Evolutionary conservation across 192 early-diverging fungal species (phyloP), one percentile per base, ranked within the genome.

Genomic region (Coemansia sp.): DNA sequence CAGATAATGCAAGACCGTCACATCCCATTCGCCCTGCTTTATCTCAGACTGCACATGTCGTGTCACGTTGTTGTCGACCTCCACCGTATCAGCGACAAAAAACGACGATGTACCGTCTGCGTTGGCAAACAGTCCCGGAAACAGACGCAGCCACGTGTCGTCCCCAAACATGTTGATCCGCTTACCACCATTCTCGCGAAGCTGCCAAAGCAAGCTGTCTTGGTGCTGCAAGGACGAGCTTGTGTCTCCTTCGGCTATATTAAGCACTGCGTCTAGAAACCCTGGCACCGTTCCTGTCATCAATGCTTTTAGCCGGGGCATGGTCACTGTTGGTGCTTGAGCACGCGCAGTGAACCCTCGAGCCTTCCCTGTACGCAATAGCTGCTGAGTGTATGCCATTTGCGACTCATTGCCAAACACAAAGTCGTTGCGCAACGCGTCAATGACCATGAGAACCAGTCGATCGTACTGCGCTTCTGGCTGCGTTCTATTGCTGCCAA

Each of bases 141-240:
- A 99, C 41, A 99, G 69, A 35, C 84, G 85, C 39, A 89, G 83
- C 96, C 96, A 99, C 13, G 95, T 98, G 54, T 98, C 94, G 59
- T 98, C 95, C 55, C 95, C 95, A 84, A 94, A 92, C 67, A 94
- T 91, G 28, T 84, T 84, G 19, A 91, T 80, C 6, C 72, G 73
- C 50, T 83, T 83, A 9, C 68, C 68, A 21, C 78, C 68, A 2
- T 64, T 51, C 31, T 76, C 62, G 6, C 80, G 74, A 15, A 90
- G 59, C 53, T 92, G 87, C 70, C 80, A 75, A 30, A 92, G 55
- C 82, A 88, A 81, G 59, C 90, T 92, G 61, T 92, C 90, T 21
- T 90, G 84, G 56, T 79, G 58, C 49, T 57, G 48, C 10, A 80
- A 59, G 33, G 72, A 76, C 23, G 79, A 67, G 53, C 61, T 82